These are phyloP conservation scores for Pleochaeta shiraiana DNA, from an alignment of 2,329 filamentous ascomycete genomes.

Conservation along the genomic window DNA sequence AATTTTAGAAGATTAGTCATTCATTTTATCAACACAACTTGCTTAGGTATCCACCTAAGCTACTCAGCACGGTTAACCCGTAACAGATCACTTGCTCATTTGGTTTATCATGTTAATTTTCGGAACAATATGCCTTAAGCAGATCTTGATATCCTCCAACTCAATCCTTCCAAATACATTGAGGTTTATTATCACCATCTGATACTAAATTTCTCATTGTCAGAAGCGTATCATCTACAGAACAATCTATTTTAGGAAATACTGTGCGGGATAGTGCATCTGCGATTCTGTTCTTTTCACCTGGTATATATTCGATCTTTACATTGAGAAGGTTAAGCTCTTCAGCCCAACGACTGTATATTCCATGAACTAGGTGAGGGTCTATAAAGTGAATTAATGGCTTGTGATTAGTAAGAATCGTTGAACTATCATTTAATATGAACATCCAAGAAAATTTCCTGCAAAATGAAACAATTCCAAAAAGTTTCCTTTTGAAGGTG, in stretches of 20 bases:
- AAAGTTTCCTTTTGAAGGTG: not conserved
- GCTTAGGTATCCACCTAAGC: not conserved
- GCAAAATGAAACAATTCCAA: not conserved
- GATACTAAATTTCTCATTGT: not conserved
- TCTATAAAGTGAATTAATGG: not conserved
- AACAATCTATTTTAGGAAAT: not conserved
- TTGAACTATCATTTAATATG: not conserved
- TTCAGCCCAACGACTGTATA: constrained; percentile 2
- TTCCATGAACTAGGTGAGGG: not conserved
- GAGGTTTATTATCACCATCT: not conserved
- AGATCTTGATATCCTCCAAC: not conserved
- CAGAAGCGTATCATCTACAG: not conserved
- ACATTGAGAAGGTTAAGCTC: not conserved
- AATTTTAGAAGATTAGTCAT: not conserved
- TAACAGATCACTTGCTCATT: not conserved
- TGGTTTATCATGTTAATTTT: not conserved
- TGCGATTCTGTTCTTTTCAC: not conserved
- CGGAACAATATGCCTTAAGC: not conserved
- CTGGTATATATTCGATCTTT: not conserved
- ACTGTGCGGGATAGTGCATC: not conserved
- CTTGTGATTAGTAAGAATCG: not conserved
- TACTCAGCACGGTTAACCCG: not conserved
- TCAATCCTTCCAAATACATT: not conserved
- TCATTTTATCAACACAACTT: not conserved
- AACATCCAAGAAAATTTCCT: not conserved